Evolutionary conservation across 2,329 filamentous ascomycete genomes (phyloP), one percentile per base, ranked within the genome.

Genomic region (Blastomyces gilchristii): DNA sequence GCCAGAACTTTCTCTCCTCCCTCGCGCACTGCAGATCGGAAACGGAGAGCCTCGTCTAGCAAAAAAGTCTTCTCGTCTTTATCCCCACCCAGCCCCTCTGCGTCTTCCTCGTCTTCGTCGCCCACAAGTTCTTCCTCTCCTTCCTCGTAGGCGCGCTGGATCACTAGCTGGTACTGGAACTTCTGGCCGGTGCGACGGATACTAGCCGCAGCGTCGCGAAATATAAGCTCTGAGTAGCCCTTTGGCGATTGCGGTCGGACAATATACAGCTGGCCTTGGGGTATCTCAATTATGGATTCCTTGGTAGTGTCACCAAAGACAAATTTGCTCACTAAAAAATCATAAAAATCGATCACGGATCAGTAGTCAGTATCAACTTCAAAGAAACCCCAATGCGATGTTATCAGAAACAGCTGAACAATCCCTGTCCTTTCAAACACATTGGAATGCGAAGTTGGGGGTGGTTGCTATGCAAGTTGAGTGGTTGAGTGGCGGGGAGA

Each of bases 21-120:
- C 66, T 91, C 86, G 67, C 92, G 84, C 66, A 88, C 84, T 73
- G 95, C 90, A 53, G 90, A 88, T 63, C 93, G 87, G 71, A 99
- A 91, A 72, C 90, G 90, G 47, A 99, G 82, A 62, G 86, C 85
- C 75, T 97, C 88, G 83, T 97, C 93, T n/a, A 99, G 86, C 58
- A 97, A 78, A 73, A 97, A 99, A 0, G 88, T 93, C 80, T 96
- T 97, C 78, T 99, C 94, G 87, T 99, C 95, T 70, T 91, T 90
- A 71, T 97, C 92, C 37, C 82, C 82, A 31, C 65, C 61, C 62
- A 94, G 81, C n/a, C 84, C 85, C 71, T 93, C 90, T 54, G 85
- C 83, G 63, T 85, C 88, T 58, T 96, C 89, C 66, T 93, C 90
- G 61, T 86, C 90, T 70, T 92, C 90, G 73, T 96, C 93, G 69